Base-by-base conservation (phyloP, 176 grass and related monocot genomes). In the Avena eriantha region DNA sequence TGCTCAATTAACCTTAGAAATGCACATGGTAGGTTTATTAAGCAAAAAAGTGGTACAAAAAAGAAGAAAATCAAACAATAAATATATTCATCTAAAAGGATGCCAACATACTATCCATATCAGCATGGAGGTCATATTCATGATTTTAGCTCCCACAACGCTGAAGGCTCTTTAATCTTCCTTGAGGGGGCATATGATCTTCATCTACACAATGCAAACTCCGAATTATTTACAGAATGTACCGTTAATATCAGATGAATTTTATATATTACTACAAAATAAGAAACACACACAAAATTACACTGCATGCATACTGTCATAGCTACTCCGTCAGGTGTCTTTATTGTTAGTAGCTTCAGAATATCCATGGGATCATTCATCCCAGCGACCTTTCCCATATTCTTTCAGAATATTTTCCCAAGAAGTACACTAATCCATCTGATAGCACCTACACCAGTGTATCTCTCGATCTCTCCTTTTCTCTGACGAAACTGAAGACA, bases 371-470 rank as follows among this genome's bases (percentile, higher is more conserved):
- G 5, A 7, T 2, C 39, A 7, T 47, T 89, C 67, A 81, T 95
- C 84, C 58, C 89, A 63, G 23, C 91, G 88, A 68, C 88, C 91
- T 78, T 91, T 95, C 69, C 91, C 93, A 70, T 95, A 29, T 29
- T 29, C 29, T 29, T 29, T 29, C 29, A 29, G 29, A 29, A 95
- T 81, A 95, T 91, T 83, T 93, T 91, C 48, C 91, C 91, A 89
- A 95, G 93, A 89, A 93, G 93, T 4, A 88, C 93, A 64, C 88
- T 86, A 21, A 95, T 91, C 39, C 39, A 41, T 5, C 4, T 39
- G 36, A 5, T 5, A 39, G 36, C 36, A 39, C 36, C 36, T 39
- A 39, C 36, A 39, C 36, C 36, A 5, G 36, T 5, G 6, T 39
- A 5, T 39, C 36, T 39, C 4, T 39, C 36, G 4, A 5, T 39